Base-by-base conservation (phyloP, 2,329 filamentous ascomycete species). In the Aspergillus amoenus region DNA sequence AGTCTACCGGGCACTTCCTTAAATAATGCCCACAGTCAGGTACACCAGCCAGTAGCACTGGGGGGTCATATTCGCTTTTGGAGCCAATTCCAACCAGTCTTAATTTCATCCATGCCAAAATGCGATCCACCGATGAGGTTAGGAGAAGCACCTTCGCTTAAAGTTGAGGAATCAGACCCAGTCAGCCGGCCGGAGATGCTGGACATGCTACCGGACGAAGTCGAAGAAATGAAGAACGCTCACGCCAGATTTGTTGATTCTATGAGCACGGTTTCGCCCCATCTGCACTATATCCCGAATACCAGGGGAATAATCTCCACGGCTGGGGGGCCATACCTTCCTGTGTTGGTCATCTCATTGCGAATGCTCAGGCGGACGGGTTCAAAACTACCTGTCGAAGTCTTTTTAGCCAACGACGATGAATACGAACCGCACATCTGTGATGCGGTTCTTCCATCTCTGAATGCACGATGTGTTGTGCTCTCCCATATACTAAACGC, bases 271-370 rank as follows among this genome's bases (percentile, higher is more conserved):
- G 62, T 66, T 2, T 57, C 65, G 2, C 69, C 71, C 0, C 60
- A 65, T n/a, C 62, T 79, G 17, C 69, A 72, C 21, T 73, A 73
- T 53, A 53, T 60, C 11, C 64, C 67, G 1, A 69, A 66, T 8
- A 75, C 74, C 8, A 70, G 67, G 12, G 79, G 79, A 0, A 69
- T 81, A 21, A 78, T 81, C 9, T 80, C 77, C 4, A 78, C 79
- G 12, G 78, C 76, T 0, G 76, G 76, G 13, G 75, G 73, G 1
- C 61, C 68, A 15, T 79, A 78, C 56, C 66, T 79, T 9, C 76
- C 77, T 2, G 74, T 77, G 1, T 67, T 79, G 42, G 70, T 77
- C 7, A 75, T 78, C 5, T 78, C 76, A 1, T 66, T 81, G 12
- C 73, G 73, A 6, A 78, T 81, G 76, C 70, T 81, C 27, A 72